These are phyloP conservation scores for Monilinia polystroma DNA, from an alignment of 2,329 filamentous ascomycete species.

Conservation along the genomic window DNA sequence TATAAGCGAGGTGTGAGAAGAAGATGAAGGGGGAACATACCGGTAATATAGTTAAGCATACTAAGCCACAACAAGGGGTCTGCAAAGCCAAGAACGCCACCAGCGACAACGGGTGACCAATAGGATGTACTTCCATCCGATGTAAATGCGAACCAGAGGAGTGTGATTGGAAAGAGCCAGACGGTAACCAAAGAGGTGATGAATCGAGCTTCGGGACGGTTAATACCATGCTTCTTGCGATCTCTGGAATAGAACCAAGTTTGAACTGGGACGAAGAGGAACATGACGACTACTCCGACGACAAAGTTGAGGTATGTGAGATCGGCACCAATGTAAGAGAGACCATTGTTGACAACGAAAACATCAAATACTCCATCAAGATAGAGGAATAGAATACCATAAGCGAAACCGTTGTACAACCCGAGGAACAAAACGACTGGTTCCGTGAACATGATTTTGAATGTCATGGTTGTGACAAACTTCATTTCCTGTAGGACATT, in stretches of 20 bases:
- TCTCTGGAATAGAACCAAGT: conserved; percentile 45
- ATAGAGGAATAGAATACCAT: conserved; percentile 46
- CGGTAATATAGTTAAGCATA: conserved; percentile 44
- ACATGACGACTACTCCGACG: conserved; percentile 45
- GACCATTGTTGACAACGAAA: conserved; percentile 45
- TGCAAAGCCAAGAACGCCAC: conserved; percentile 44
- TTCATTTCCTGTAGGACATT: conserved; percentile 43
- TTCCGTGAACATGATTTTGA: conserved; percentile 46
- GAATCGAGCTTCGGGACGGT: conserved; percentile 46
- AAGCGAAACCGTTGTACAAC: conserved; percentile 46
- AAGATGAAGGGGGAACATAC: conserved; percentile 23
- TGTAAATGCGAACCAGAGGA: conserved; percentile 48
- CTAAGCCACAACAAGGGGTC: conserved; percentile 47
- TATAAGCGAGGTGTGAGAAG: conserved; percentile 1
- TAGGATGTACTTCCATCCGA: conserved; percentile 43
- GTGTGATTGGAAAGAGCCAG: conserved; percentile 45
- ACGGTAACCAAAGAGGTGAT: conserved; percentile 45
- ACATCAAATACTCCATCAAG: conserved; percentile 47
- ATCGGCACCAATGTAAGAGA: conserved; percentile 44
- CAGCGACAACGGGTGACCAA: conserved; percentile 46
- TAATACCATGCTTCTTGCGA: conserved; percentile 40
- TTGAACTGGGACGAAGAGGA: conserved; percentile 45
- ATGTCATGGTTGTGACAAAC: conserved; percentile 46
- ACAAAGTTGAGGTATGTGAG: conserved; percentile 47
- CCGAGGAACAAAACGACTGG: conserved; percentile 45